These are phyloP conservation scores for Chamaecrista fasciculata DNA, from an alignment of 306 rosid species.

Conservation along the genomic window DNA sequence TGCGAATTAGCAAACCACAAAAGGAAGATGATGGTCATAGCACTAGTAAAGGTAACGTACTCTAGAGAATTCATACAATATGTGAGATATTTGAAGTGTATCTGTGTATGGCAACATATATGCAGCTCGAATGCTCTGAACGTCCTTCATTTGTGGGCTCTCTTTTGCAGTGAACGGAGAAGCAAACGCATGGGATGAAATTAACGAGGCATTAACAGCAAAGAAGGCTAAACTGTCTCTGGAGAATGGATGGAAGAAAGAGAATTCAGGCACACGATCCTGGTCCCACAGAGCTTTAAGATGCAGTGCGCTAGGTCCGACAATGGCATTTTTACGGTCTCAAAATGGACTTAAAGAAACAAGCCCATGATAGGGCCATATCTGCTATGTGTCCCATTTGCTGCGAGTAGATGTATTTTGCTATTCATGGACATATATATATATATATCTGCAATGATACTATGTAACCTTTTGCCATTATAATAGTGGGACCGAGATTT, in stretches of 20 bases:
- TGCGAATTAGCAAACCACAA: constrained; percentile 31
- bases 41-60: constrained; percentile 46
- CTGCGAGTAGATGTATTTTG: constrained; percentile 26
- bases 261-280: constrained; percentile 48
- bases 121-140: constrained; percentile 22
- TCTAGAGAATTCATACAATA: background rate
- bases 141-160: background rate
- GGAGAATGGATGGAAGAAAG: constrained; percentile 51
- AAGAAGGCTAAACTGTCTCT: constrained; percentile 71
- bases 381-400: constrained; percentile 2
- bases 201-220: constrained; percentile 57
- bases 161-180: constrained; percentile 64
- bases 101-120: constrained; percentile 20
- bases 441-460: constrained; percentile 12
- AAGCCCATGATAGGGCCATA: constrained; percentile 15
- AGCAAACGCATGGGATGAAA: constrained; percentile 74
- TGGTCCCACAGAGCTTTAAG: constrained; percentile 70
- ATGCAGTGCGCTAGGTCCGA: constrained; percentile 87
- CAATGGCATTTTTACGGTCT: constrained; percentile 65
- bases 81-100: background rate
- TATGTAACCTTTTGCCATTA: constrained; percentile 27
- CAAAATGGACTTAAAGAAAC: constrained; percentile 55
- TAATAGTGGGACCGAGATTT: constrained; percentile 20
- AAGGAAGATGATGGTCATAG: constrained; percentile 26
- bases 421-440: constrained; percentile 11